These are phyloP conservation scores for Talaromyces sp. DNA, from an alignment of 2,329 filamentous ascomycete genomes.

Conservation along the genomic window DNA sequence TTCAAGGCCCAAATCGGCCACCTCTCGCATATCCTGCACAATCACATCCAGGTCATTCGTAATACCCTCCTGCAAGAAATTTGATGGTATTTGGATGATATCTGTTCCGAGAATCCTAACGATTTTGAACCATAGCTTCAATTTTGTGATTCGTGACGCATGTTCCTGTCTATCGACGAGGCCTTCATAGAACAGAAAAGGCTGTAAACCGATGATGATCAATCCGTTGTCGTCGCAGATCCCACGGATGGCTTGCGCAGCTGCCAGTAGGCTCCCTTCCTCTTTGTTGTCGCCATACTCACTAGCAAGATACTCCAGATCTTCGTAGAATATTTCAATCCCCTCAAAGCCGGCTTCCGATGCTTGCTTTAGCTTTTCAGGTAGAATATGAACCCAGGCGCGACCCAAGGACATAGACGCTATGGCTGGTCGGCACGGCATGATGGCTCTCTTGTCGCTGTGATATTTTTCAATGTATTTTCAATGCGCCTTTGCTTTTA, in stretches of 20 bases:
- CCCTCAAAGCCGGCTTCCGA: slow-evolving; percentile 61
- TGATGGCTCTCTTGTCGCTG: neutral
- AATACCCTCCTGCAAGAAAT: slow-evolving; percentile 52
- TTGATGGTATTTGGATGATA: slow-evolving; percentile 63
- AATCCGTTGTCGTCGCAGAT: slow-evolving; percentile 37
- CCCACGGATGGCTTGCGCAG: slow-evolving; percentile 54
- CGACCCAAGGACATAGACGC: slow-evolving; percentile 71
- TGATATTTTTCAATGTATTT: neutral
- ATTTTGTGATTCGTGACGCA: slow-evolving; percentile 48
- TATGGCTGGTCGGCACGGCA: slow-evolving; percentile 52
- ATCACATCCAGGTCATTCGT: slow-evolving; percentile 54
- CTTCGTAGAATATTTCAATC: slow-evolving; percentile 75
- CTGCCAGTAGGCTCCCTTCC: slow-evolving; percentile 50
- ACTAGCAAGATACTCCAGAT: slow-evolving; percentile 60
- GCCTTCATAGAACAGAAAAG: slow-evolving; percentile 71
- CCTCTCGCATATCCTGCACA: slow-evolving; percentile 58
- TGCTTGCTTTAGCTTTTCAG: slow-evolving; percentile 55
- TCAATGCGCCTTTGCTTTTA: too few species aligned
- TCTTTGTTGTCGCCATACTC: slow-evolving; percentile 43
- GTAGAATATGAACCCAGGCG: slow-evolving; percentile 59
- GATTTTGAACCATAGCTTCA: slow-evolving; percentile 67
- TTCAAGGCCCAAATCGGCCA: slow-evolving; percentile 61
- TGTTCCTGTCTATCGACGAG: slow-evolving; percentile 58
- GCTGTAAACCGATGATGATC: slow-evolving; percentile 55
- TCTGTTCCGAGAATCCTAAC: slow-evolving; percentile 60